Base-by-base conservation (phyloP, 139 green algal species). In the Eudorina sp. region DNA sequence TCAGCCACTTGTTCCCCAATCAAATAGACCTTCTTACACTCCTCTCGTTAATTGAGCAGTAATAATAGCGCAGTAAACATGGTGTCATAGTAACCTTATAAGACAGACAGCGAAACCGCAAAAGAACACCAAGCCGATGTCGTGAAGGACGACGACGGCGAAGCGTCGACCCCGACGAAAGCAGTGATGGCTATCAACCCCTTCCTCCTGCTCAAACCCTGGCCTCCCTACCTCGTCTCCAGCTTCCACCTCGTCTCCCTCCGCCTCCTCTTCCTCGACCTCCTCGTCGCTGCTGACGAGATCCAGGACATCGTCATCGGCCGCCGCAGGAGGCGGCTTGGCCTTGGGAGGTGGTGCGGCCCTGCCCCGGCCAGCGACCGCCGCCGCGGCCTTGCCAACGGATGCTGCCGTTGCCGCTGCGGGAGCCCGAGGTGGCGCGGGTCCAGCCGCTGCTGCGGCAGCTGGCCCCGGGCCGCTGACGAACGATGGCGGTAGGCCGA, bases 261-360 rank as follows among this genome's bases (percentile, higher is more conserved):
- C 76, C 25, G 4, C 43, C 53, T 36, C 53, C 48, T 84, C 51
- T 53, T 70, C 77, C 25, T 84, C 77, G 18, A 53, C 77, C 77
- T 84, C 77, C 18, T 84, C 77, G 34, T 53, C 31, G 77, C 53
- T 72, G 77, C 77, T 84, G 38, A 84, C 40, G 1, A 84, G 36
- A 6, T 84, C 77, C 53, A 72, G 23, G 1, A 84, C 77, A 3
- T 84, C 77, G 25, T 81, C 45, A 16, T 83, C 75, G 34, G 1
- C 77, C 29, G 53, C 18, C 7, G 77, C 29, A 29, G 48, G 34
- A 29, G 23, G 70, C 25, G 38, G 70, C 3, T 27, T 76, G 23
- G 46, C 5, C 34, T 4, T 7, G 48, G 34, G 4, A 16, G 9
- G 16, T 29, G 68, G 2, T 19, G 45, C 45, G n/a, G 70, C 36